These are phyloP conservation scores for Backusella mclennaniae DNA, from an alignment of 192 early-diverging fungal genomes.

Conservation along the genomic window DNA sequence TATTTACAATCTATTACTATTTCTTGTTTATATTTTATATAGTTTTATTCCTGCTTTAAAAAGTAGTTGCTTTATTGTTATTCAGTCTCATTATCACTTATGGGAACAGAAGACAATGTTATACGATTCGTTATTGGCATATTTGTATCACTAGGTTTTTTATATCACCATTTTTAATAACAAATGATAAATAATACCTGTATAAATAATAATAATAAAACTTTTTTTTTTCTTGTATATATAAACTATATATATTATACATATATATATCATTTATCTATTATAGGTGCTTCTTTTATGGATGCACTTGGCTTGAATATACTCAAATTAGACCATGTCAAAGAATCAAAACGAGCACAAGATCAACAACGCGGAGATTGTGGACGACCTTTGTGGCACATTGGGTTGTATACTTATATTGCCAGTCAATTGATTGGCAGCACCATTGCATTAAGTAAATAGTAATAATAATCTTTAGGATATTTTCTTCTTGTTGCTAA, in stretches of 20 bases:
- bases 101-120: conserved; percentile 27
- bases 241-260: not conserved
- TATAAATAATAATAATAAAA: not conserved
- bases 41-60: not conserved
- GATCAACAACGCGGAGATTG: conserved; percentile 51
- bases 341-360: conserved; percentile 34
- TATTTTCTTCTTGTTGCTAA: not conserved
- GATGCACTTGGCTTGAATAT: conserved; percentile 58
- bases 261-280: not conserved
- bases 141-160: conserved; percentile 31
- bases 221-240: not conserved
- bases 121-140: conserved; percentile 34
- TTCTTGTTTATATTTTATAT: not conserved
- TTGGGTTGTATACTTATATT: conserved; percentile 57
- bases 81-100: conserved; percentile 10
- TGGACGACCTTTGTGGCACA: conserved; percentile 57
- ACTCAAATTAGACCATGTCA: conserved; percentile 57
- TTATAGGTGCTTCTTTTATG: conserved; percentile 36
- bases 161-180: not conserved
- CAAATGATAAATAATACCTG: not conserved
- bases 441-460: conserved; percentile 58
- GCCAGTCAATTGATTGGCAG: conserved; percentile 52
- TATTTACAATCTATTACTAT: not conserved
- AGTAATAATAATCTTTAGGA: not conserved
- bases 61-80: not conserved